phyloP scores from a whole-genome alignment of 2,329 filamentous ascomycete genomes.

The Monilinia polystroma region DNA sequence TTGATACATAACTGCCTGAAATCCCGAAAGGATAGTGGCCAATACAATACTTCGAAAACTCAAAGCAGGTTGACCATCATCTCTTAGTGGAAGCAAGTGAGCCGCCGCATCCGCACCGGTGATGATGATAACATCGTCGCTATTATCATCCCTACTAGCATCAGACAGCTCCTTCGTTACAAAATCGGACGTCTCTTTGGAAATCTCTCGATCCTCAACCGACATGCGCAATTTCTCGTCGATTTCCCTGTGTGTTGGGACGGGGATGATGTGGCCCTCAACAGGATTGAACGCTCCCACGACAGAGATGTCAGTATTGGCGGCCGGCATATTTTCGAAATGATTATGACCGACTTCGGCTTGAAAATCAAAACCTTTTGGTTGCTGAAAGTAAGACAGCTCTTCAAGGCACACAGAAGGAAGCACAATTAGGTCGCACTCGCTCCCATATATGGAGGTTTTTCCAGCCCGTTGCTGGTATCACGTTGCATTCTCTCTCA shows the following conservation, averaged over 20 bases:
- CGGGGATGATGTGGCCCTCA: conserved; percentile 38
- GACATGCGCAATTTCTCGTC: conserved; percentile 38
- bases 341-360: neutral
- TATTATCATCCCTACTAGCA: conserved; percentile 39
- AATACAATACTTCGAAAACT: conserved; percentile 55
- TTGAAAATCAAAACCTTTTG: neutral
- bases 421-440: neutral
- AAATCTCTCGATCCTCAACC: conserved; percentile 20
- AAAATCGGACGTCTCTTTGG: conserved; percentile 26
- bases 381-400: neutral
- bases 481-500: neutral
- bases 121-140: conserved; percentile 49
- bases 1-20: conserved; percentile 56
- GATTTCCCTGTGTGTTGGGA: conserved; percentile 38
- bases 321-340: conserved; percentile 27
- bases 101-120: conserved; percentile 52
- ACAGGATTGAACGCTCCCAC: conserved; percentile 37
- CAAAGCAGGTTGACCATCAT: conserved; percentile 52
- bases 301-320: conserved; percentile 33
- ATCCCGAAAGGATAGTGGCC: conserved; percentile 50
- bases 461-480: neutral
- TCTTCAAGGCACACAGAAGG: neutral
- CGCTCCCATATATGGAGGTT: neutral
- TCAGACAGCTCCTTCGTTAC: conserved; percentile 34
- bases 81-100: conserved; percentile 51